Percentiles rank a stretch among this genome's conserved stretches.
These are phyloP conservation scores for Alectoria sarmentosa DNA, from an alignment of 495 filamentous ascomycete species.

Conservation along the genomic window DNA sequence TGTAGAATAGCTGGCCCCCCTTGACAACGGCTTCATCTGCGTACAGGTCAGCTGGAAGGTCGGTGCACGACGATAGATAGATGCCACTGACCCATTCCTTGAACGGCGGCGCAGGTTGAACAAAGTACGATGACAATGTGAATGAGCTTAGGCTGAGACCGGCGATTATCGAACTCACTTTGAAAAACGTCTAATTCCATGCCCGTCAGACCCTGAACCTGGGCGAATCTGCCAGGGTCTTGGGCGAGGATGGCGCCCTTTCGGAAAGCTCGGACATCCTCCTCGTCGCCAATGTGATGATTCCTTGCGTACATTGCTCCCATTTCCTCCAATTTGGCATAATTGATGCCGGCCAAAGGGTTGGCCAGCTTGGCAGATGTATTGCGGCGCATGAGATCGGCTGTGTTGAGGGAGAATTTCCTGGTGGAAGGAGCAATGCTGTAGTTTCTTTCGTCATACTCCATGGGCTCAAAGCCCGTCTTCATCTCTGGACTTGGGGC, in stretches of 20 bases:
- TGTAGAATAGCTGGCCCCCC: conserved; percentile 70
- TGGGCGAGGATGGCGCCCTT: conserved; percentile 68
- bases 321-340: conserved; percentile 51
- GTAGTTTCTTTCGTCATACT: conserved; percentile 21
- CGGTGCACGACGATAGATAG: not conserved
- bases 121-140: conserved; percentile 52
- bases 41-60: conserved; percentile 35
- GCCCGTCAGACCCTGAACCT: conserved; percentile 46
- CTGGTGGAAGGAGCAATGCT: conserved; percentile 12
- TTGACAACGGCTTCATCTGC: conserved; percentile 75
- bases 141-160: conserved; percentile 64
- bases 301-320: conserved; percentile 60
- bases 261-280: conserved; percentile 48
- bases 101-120: conserved; percentile 57
- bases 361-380: conserved; percentile 59
- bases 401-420: conserved; percentile 31
- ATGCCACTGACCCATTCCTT: conserved; percentile 54
- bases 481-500: conserved; percentile 1
- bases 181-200: conserved; percentile 52
- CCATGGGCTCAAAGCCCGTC: conserved; percentile 10
- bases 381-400: conserved; percentile 46
- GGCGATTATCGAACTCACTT: conserved; percentile 59
- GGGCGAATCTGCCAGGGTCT: conserved; percentile 46
- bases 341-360: conserved; percentile 57
- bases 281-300: conserved; percentile 52